Evolutionary conservation across 2,329 filamentous ascomycete species (phyloP), one percentile per base, ranked within the genome.

Genomic region (Venturia effusa): DNA sequence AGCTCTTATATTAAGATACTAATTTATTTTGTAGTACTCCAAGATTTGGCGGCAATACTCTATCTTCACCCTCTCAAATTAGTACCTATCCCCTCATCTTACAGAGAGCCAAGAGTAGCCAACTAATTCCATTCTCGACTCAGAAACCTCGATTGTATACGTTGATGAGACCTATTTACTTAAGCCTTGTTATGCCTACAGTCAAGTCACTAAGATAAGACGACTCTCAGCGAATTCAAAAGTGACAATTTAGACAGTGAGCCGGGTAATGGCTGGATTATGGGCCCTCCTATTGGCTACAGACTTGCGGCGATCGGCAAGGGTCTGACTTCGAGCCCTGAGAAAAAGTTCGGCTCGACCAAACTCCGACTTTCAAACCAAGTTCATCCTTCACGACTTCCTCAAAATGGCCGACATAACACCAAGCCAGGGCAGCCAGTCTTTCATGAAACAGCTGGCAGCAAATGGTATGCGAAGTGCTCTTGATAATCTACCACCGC

Each of bases 361-460:
- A n/a, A 7, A 1, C 27, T 34, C 30, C 30, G 15, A n/a, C 15
- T 30, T n/a, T 22, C 13, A 30, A 34, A 17, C 51, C 19, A 34
- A 19, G 22, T 8, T 1, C 17, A 57, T n/a, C 5, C 27, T 22
- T 19, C 30, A 11, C 13, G 27, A 37, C 17, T 22, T 2, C 24
- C 34, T 22, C 15, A 34, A 30, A 57, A 60, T 60, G 59, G 59
- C 59, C 59, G 59, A 40, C 6, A 41, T 37, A n/a, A 60, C 59
- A 19, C n/a, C n/a, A 17, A 15, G 3, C 32, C 59, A 60, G n/a
- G 51, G 51, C 3, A 57, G 34, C 4, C 48, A 45, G 30, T 39
- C 32, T 6, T 95, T 95, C 69, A 87, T 95, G 67, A 89, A 86
- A 75, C 87, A 92, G 73, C 85, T 95, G 67, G 89, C 89, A 64